Evolutionary conservation across 2,329 filamentous ascomycete species (phyloP), one percentile per base, ranked within the genome.

Genomic region (Aspergillus fijiensis): DNA sequence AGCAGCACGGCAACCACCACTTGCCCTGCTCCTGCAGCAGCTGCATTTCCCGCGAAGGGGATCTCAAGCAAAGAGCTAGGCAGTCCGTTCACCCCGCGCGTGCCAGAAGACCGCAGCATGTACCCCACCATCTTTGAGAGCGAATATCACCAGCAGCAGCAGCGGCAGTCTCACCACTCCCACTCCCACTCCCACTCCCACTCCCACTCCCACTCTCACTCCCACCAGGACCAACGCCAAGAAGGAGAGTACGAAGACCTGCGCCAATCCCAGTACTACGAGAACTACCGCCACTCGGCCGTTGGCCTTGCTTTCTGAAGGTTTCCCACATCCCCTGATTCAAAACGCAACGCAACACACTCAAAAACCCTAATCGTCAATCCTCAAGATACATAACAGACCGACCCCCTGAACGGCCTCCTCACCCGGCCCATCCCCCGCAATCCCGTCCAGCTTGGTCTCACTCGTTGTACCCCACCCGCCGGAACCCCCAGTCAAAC

Each of bases 271-370:
- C 51, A 59, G 27, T 57, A 61, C 31, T 59, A 60, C n/a, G 47
- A 61, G 42, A 56, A 60, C 25, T 66, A 69, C 57, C 64, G 66
- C n/a, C 65, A 66, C 11, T 66, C 70, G 2, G 56, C 65, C 16
- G 69, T 76, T 45, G 73, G 74, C 12, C 19, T 75, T 31, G 73
- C 73, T 6, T 75, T 73, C 59, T 76, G 63, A 67, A 21, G 7
- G 21, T 27, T 4, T 23, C 23, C 3, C 2, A 23, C 23, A 23
- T 23, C 4, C 23, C 23, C 23, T 23, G 4, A 23, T 23, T 23
- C 23, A 23, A 5, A 4, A 23, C 23, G 23, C 23, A 21, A 21
- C 21, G 21, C 23, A 23, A 23, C 23, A 23, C 23, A 5, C 23
- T 23, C 3, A 23, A 21, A 21, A 21, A 23, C 23, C 23, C 23